These are phyloP conservation scores for Citrullus mucosospermus DNA, from an alignment of 306 rosid genomes.

Conservation along the genomic window DNA sequence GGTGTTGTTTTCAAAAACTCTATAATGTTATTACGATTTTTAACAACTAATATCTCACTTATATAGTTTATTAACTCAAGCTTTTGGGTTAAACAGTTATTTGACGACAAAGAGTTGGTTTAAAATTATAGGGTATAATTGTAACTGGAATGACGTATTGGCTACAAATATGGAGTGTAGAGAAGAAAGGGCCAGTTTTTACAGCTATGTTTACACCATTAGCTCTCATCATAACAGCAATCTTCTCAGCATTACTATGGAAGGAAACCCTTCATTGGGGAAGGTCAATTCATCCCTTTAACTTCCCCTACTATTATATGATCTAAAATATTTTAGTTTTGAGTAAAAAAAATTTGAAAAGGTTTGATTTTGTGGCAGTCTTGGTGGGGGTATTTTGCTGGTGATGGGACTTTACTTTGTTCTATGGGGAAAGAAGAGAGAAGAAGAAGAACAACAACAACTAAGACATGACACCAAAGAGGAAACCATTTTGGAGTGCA, in stretches of 20 bases:
- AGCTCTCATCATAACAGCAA: conserved; percentile 61
- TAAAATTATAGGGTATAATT: conserved; percentile 52
- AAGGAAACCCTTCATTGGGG: conserved; percentile 62
- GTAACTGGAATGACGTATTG: conserved; percentile 75
- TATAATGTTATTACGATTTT: too few species aligned
- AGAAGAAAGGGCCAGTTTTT: conserved; percentile 81
- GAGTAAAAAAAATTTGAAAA: not conserved
- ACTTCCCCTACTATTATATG: too few species aligned
- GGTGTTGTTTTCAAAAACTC: too few species aligned
- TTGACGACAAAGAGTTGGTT: too few species aligned
- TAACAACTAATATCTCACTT: not conserved
- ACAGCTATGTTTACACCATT: conserved; percentile 81
- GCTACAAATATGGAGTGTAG: conserved; percentile 78
- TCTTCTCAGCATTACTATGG: conserved; percentile 63
- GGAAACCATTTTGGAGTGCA: conserved; percentile 35
- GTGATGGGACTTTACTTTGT: conserved; percentile 69
- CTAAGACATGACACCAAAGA: conserved; percentile 24
- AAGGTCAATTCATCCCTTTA: conserved; percentile 29
- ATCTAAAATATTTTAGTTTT: too few species aligned
- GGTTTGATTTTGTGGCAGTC: conserved; percentile 22
- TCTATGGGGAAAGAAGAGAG: conserved; percentile 79
- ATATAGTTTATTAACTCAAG: not conserved
- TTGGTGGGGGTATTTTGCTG: conserved; percentile 64
- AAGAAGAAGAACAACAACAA: conserved; percentile 26
- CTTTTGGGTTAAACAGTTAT: not conserved